These are phyloP conservation scores for Nidularia sp. DNA, from an alignment of 768 basidiomycete genomes.

Conservation along the genomic window DNA sequence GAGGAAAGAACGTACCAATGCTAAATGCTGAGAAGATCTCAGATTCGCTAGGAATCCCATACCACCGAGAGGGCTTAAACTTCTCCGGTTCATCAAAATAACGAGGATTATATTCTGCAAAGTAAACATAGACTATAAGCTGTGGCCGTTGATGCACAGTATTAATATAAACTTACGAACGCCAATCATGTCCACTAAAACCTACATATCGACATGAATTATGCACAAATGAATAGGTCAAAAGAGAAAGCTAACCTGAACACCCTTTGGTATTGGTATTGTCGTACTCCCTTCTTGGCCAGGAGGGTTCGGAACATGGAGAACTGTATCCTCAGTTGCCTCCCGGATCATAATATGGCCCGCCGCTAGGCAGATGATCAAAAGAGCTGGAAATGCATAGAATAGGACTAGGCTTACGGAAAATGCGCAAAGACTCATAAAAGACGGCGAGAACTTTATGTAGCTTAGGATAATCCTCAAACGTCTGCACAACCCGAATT, in stretches of 20 bases:
- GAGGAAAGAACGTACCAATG: constrained; percentile 22
- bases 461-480: constrained; percentile 36
- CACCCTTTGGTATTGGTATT: constrained; percentile 35
- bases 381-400: neutral
- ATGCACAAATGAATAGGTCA: neutral
- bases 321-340: constrained; percentile 36
- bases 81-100: constrained; percentile 45
- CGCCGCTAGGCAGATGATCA: constrained; percentile 21
- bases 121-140: neutral
- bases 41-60: constrained; percentile 34
- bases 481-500: constrained; percentile 15
- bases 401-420: constrained; percentile 38
- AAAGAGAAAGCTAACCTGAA: constrained; percentile 16
- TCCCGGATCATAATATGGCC: constrained; percentile 36
- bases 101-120: constrained; percentile 43
- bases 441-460: constrained; percentile 40
- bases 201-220: constrained; percentile 9
- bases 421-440: constrained; percentile 40
- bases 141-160: neutral
- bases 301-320: constrained; percentile 34
- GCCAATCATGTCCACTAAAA: constrained; percentile 47
- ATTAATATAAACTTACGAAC: constrained; percentile 30
- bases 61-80: constrained; percentile 49
- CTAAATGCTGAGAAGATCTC: constrained; percentile 46
- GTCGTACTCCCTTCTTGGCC: constrained; percentile 32